Evolutionary conservation across 2,329 filamentous ascomycete species (phyloP), one percentile per base, ranked within the genome.

Genomic region (Sporothrix pseudoabietina): DNA sequence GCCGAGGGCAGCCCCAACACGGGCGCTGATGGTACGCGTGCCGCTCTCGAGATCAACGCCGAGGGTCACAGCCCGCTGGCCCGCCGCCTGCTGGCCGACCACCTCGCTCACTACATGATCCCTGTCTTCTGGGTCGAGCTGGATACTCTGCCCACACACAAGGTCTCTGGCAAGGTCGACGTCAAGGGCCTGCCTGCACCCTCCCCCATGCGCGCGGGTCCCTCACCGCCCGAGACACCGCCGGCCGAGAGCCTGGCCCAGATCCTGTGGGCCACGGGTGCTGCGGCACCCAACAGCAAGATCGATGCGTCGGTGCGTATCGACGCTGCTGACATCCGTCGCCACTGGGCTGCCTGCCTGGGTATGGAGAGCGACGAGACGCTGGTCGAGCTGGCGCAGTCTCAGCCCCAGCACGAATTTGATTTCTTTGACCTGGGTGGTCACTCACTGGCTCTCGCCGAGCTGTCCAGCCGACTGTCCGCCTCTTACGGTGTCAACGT

Each of bases 341-440:
- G 90, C 76, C 85, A 91, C 71, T 95, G 92, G 92, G 90, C 92
- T 2, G 85, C 88, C 2, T 88, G 90, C 35, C 84, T 95, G 16
- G 89, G 90, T 75, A 87, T 91, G n/a, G 86, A 55, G 30, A 54
- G 47, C 66, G 66, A 91, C 0, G 82, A 85, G 10, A 85, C 82
- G 55, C 84, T 87, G 26, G 87, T 94, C 32, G 91, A 72, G 12
- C 84, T 87, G 26, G 88, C 94, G 30, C 91, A 65, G 4, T 32
- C 90, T 78, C 87, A 84, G 1, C 89, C 39, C 7, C 61, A 66
- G 61, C 61, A 66, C 61, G 61, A 92, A 75, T 90, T 93, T 79
- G 91, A 90, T 79, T 95, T 95, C 81, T 95, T 94, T 79, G 92
- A 94, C 74, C 83, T 95, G 1, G 92, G 92, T 49, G 92, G 92